Evolutionary conservation across 2,329 filamentous ascomycete species (phyloP).

Genomic region (Paraphaeosphaeria sporulosa): DNA sequence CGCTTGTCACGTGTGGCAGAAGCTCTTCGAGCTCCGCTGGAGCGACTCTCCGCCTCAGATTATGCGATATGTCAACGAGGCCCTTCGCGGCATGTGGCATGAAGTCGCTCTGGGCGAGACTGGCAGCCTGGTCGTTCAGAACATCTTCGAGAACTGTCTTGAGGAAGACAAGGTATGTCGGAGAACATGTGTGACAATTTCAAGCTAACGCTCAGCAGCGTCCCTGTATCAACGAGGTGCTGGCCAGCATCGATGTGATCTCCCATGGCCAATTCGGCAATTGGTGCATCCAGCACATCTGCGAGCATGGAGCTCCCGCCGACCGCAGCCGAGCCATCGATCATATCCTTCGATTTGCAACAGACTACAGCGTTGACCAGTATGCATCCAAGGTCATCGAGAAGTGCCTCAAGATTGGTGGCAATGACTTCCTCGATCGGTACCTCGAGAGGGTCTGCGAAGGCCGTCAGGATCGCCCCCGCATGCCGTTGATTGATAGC

Average conservation of each 20-base stretch:
- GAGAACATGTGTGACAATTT: neutral
- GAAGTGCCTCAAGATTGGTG: slow-evolving; percentile 97
- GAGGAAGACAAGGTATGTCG: slow-evolving; percentile 92
- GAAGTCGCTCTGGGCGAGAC: slow-evolving; percentile 97
- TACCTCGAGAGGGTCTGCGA: slow-evolving; percentile 96
- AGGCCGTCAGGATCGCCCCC: slow-evolving; percentile 85
- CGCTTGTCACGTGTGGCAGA: slow-evolving; percentile 99
- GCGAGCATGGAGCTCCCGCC: slow-evolving; percentile 89
- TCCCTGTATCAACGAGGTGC: slow-evolving; percentile 94
- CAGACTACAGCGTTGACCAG: slow-evolving; percentile 98
- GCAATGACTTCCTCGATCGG: slow-evolving; percentile 85
- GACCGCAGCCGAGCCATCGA: slow-evolving; percentile 95
- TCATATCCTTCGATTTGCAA: slow-evolving; percentile 90
- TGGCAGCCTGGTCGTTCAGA: slow-evolving; percentile 96
- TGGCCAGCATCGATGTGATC: slow-evolving; percentile 93
- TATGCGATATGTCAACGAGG: slow-evolving; percentile 98
- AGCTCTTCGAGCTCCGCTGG: slow-evolving; percentile 98
- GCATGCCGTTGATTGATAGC: slow-evolving; percentile 96
- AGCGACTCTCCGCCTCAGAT: slow-evolving; percentile 93
- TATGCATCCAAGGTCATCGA: slow-evolving; percentile 99
- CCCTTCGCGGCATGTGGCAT: slow-evolving; percentile 96
- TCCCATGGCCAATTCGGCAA: slow-evolving; percentile 98
- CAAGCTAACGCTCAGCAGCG: slow-evolving; percentile 64
- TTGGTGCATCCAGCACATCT: slow-evolving; percentile 99
- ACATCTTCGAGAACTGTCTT: slow-evolving; percentile 98